Conservation (phyloP, 306 rosid genomes). For the Cucurbita maxima region DNA sequence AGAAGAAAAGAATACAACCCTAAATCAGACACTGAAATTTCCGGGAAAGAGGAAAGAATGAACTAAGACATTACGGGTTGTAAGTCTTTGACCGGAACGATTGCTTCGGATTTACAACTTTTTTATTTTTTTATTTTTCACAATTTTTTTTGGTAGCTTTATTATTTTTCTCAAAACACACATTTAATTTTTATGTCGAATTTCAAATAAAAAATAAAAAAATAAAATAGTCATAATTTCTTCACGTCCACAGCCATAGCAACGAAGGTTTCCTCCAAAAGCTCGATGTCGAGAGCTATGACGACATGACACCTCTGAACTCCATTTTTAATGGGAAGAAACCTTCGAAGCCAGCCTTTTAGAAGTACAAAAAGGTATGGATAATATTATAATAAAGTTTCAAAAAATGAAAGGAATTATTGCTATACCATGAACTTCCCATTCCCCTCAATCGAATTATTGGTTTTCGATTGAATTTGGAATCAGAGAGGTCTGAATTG, state of each 20-base stretch:
- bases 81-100: neutral
- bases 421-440: neutral
- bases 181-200: no score
- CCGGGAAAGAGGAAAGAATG: neutral
- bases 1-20: neutral
- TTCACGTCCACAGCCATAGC: neutral
- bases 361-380: neutral
- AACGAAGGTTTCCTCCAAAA: neutral
- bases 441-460: neutral
- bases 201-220: no score
- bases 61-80: neutral
- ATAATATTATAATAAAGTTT: neutral
- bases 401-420: neutral
- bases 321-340: neutral
- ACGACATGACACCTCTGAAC: neutral
- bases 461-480: neutral
- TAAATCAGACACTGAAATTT: constrained; percentile 7
- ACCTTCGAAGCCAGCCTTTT: neutral
- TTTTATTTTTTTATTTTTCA: no score
- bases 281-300: neutral
- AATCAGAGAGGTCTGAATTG: neutral
- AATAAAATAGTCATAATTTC: neutral
- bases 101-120: neutral
- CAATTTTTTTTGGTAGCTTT: no score
- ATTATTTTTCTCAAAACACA: no score